phyloP scores from a whole-genome alignment of 2,329 filamentous ascomycete genomes.

The Sclerotinia nivalis region DNA sequence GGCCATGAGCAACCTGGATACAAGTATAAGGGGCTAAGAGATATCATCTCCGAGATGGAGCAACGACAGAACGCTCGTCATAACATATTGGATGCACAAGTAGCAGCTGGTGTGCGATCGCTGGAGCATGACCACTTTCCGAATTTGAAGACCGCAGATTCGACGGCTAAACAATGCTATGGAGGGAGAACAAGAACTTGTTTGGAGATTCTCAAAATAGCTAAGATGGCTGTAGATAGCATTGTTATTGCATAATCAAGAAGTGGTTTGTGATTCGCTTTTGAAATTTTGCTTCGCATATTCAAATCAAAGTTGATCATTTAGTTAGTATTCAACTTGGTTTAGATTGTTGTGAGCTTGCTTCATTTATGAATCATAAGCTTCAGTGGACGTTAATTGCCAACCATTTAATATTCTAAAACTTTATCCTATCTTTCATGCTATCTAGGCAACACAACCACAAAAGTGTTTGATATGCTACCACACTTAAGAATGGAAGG shows the following conservation, averaged over 20 bases:
- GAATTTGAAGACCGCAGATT: constrained; percentile 27
- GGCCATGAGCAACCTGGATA: constrained; percentile 44
- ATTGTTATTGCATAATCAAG: constrained; percentile 52
- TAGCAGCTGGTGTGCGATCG: constrained; percentile 44
- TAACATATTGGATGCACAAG: constrained; percentile 50
- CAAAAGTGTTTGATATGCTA: neutral
- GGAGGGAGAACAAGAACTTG: constrained; percentile 47
- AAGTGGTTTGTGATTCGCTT: neutral
- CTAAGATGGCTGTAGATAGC: constrained; percentile 54
- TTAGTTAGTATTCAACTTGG: too few relatives aligned
- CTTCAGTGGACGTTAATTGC: neutral
- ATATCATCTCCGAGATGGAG: constrained; percentile 56
- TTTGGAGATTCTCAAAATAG: constrained; percentile 54
- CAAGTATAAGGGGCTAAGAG: constrained; percentile 53
- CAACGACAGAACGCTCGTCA: constrained; percentile 52
- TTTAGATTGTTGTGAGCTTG: neutral
- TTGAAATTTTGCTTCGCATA: neutral
- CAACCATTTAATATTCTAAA: neutral
- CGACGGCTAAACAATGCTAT: constrained; percentile 32
- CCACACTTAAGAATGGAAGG: neutral
- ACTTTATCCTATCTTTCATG: neutral
- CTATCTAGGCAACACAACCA: neutral
- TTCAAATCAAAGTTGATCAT: neutral
- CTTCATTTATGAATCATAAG: neutral
- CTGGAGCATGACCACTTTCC: neutral